Conservation (phyloP, 2,329 filamentous ascomycete species). For the Cytospora mali region DNA sequence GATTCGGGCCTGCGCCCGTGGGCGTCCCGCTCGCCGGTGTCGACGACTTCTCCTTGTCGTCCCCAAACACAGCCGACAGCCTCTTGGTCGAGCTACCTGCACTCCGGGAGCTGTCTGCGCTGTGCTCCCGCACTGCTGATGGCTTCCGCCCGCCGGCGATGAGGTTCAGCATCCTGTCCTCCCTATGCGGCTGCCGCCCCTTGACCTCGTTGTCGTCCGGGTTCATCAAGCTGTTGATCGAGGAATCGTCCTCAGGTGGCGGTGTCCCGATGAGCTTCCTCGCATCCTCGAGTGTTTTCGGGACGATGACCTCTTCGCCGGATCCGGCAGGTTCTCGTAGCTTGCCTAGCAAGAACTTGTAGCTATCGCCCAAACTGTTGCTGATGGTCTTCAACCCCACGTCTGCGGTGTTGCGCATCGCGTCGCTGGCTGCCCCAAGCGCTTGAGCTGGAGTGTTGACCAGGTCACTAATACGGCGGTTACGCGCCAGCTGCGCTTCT, state of each 20-base stretch:
- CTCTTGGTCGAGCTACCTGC: constrained; percentile 60
- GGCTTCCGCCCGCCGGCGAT: constrained; percentile 64
- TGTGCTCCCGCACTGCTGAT: constrained; percentile 63
- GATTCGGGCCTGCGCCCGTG: constrained; percentile 45
- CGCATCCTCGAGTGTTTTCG: constrained; percentile 91
- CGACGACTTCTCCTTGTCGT: constrained; percentile 44
- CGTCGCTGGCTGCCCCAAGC: constrained; percentile 80
- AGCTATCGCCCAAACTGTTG: constrained; percentile 85
- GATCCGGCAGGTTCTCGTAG: constrained; percentile 58
- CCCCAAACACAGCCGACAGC: constrained; percentile 49
- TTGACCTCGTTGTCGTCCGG: constrained; percentile 41
- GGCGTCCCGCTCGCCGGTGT: constrained; percentile 34
- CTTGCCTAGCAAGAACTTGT: constrained; percentile 89
- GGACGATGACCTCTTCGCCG: constrained; percentile 61
- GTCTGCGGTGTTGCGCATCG: constrained; percentile 84
- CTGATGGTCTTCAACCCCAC: constrained; percentile 91
- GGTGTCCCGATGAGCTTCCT: constrained; percentile 82
- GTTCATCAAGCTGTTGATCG: constrained; percentile 54
- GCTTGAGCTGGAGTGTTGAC: constrained; percentile 83
- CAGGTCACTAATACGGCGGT: constrained; percentile 79
- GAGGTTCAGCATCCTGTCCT: constrained; percentile 70
- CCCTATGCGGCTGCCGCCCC: constrained; percentile 40
- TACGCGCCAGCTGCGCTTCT: constrained; percentile 57
- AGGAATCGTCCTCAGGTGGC: constrained; percentile 61
- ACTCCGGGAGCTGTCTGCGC: constrained; percentile 72